Evolutionary conservation across 2,329 filamentous ascomycete species (phyloP).

Genomic region (Diaporthe vaccinii): DNA sequence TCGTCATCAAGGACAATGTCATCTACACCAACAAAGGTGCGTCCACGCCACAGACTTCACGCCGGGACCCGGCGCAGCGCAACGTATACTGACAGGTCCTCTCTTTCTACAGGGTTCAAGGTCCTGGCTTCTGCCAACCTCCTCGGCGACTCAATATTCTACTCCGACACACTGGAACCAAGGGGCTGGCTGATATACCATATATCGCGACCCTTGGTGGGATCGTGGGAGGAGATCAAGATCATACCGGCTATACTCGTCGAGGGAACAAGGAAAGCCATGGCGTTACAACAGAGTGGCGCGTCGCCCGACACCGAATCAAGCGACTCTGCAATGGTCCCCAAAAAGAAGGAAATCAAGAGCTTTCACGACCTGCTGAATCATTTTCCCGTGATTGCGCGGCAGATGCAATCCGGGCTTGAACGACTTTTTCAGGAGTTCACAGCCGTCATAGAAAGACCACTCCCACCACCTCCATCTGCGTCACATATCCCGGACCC

Average conservation of each 20-base stretch:
- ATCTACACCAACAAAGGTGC: conserved; percentile 97
- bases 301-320: conserved; percentile 48
- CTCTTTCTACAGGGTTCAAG: conserved; percentile 80
- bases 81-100: conserved; percentile 36
- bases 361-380: conserved; percentile 91
- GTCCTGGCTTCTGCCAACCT: conserved; percentile 90
- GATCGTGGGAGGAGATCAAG: conserved; percentile 82
- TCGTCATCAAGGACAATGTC: conserved; percentile 93
- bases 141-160: conserved; percentile 87
- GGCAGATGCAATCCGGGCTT: conserved; percentile 93
- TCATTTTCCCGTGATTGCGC: conserved; percentile 93
- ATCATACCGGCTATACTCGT: conserved; percentile 76
- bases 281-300: conserved; percentile 45
- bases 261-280: conserved; percentile 54
- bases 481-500: conserved; percentile 72
- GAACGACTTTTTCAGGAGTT: conserved; percentile 94
- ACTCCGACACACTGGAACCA: conserved; percentile 88
- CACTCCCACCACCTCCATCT: conserved; percentile 81
- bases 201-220: conserved; percentile 89
- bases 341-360: conserved; percentile 90
- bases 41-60: conserved; percentile 41
- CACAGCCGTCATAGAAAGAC: conserved; percentile 85
- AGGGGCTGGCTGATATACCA: conserved; percentile 98
- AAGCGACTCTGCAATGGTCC: conserved; percentile 60
- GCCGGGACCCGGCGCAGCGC: not conserved